phyloP scores from a whole-genome alignment of 1,139 yeast genomes.

The Suhomyces guaymorum region DNA sequence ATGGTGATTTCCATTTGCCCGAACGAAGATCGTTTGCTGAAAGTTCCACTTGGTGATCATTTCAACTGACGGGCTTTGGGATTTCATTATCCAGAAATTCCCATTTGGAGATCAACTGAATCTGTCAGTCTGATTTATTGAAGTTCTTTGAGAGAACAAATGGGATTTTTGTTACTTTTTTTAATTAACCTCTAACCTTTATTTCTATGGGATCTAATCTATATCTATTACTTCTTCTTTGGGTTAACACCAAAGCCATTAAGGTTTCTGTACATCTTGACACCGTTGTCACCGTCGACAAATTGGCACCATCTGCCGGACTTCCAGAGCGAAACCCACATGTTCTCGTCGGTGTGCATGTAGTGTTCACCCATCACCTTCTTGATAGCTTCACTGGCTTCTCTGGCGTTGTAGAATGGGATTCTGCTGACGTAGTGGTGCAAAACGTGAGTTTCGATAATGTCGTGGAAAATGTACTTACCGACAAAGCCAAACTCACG shows the following conservation, averaged over 20 bases:
- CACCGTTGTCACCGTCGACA: constrained; percentile 80
- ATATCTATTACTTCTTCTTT: constrained; percentile 22
- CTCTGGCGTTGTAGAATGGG: constrained; percentile 84
- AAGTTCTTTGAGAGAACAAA: too few relatives aligned
- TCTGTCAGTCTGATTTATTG: too few relatives aligned
- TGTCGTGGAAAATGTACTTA: constrained; percentile 79
- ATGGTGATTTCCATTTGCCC: too few relatives aligned
- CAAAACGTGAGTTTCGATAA: constrained; percentile 85
- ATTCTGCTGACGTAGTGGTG: constrained; percentile 85
- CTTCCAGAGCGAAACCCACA: constrained; percentile 74
- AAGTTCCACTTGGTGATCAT: too few relatives aligned
- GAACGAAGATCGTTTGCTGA: too few relatives aligned
- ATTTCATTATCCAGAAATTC: too few relatives aligned
- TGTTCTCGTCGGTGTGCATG: constrained; percentile 63
- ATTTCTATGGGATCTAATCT: too few relatives aligned
- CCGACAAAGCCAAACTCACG: constrained; percentile 84
- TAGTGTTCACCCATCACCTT: constrained; percentile 84
- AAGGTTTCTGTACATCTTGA: constrained; percentile 74
- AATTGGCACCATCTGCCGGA: constrained; percentile 74
- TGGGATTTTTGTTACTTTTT: too few relatives aligned
- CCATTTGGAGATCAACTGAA: too few relatives aligned
- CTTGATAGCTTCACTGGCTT: constrained; percentile 74
- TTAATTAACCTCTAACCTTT: neutral
- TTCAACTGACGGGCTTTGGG: too few relatives aligned
- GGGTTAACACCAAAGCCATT: constrained; percentile 47